Base-by-base conservation (phyloP, 2,329 filamentous ascomycete species). In the Sporothrix inflata region DNA sequence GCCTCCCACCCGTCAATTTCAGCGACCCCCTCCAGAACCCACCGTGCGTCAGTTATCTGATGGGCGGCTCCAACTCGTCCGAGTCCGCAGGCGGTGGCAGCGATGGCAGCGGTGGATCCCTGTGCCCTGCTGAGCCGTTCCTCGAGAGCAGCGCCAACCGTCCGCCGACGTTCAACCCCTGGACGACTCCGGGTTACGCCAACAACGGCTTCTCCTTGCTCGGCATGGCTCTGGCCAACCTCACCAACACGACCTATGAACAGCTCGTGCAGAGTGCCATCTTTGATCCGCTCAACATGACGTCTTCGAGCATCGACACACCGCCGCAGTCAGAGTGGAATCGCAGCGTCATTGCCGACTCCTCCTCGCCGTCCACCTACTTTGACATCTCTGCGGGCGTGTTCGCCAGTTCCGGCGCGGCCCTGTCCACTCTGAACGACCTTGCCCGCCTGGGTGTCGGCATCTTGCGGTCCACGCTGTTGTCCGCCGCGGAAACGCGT, bases 141-240 rank as follows among this genome's bases (percentile, higher is more conserved):
- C 60, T 73, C 30, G 72, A 63, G 40, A 68, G 69, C 47, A 16
- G 21, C 6, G 66, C 70, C 24, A 75, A 75, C 65, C 77, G 77
- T 5, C 77, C 79, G 6, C 84, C 85, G 0, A 78, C 82, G 1
- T 85, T 83, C 68, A 76, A 78, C 0, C 82, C 85, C 0, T 85
- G 83, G 74, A 80, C 81, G 0, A 82, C 79, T 2, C 84, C 86
- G 0, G 78, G 81, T 2, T 88, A 88, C 76, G 84, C 85, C 38
- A 87, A 88, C 74, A 78, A 82, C 3, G 85, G 80, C 0, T 84
- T 84, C 24, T 77, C 81, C 1, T 72, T 86, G 1, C 80, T 87
- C 0, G 84, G 83, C 2, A 19, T 83, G 0, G 83, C 83, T 0
- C 78, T 88, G 0, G 83, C 86, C 73, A 80, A 80, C 6, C 79